Evolutionary conservation across 1,139 yeast genomes (phyloP).

Genomic region (Candida tropicalis): DNA sequence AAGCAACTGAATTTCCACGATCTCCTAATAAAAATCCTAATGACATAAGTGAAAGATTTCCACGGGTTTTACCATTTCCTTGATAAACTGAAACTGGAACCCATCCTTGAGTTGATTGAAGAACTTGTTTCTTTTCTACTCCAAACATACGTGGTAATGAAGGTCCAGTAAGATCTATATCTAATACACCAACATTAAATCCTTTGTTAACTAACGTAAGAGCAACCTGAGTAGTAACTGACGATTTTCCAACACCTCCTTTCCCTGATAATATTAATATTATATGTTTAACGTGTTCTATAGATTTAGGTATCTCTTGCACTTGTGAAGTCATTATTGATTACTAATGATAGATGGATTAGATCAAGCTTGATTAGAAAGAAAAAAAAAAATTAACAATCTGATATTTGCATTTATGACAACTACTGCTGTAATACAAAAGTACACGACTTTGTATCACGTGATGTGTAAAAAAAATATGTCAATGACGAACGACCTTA

Average conservation of each 20-base stretch:
- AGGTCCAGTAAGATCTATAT: conserved; percentile 96
- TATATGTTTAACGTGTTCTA: conserved; percentile 69
- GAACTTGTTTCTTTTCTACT: conserved; percentile 75
- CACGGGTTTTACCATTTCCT: conserved; percentile 29
- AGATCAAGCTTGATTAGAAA: too few species aligned
- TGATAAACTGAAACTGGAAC: conserved; percentile 67
- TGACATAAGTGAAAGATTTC: conserved; percentile 69
- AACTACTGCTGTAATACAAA: too few species aligned
- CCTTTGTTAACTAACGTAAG: conserved; percentile 72
- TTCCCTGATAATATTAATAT: conserved; percentile 48
- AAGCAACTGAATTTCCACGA: conserved; percentile 88
- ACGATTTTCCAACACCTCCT: conserved; percentile 86
- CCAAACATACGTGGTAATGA: conserved; percentile 97
- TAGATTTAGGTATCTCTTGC: conserved; percentile 51
- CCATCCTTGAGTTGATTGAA: conserved; percentile 87
- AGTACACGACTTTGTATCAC: not conserved
- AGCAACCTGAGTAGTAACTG: conserved; percentile 93
- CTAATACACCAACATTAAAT: conserved; percentile 85
- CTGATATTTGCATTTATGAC: not conserved
- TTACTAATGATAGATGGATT: too few species aligned
- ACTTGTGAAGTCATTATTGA: conserved; percentile 6
- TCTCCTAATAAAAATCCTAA: conserved; percentile 86
- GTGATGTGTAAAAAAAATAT: not conserved
- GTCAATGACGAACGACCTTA: not conserved
- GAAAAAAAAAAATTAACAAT: not conserved